A percentile compares a stretch with the other conserved stretches of the same genome.
Evolutionary conservation across 2,329 filamentous ascomycete genomes (phyloP).

Genomic region (Amylocarpus encephaloides): DNA sequence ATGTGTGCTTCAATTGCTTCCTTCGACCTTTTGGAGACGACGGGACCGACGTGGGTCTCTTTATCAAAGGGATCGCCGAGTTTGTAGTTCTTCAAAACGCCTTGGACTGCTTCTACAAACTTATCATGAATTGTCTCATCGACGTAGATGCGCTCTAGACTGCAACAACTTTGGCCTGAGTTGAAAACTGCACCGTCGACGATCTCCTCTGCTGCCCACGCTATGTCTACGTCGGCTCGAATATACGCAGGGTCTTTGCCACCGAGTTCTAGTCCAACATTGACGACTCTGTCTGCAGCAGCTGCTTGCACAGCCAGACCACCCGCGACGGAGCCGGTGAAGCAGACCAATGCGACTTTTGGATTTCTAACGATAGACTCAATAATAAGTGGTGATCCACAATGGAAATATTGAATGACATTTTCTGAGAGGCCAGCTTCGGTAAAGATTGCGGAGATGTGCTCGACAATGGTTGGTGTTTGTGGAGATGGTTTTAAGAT

Average conservation of each 20-base stretch:
- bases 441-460: conserved; percentile 67
- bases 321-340: conserved; percentile 86
- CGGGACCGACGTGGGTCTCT: conserved; percentile 77
- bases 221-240: conserved; percentile 75
- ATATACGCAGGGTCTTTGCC: conserved; percentile 95
- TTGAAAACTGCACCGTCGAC: conserved; percentile 97
- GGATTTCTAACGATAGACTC: conserved; percentile 73
- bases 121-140: conserved; percentile 76
- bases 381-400: conserved; percentile 69
- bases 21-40: conserved; percentile 75
- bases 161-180: conserved; percentile 96
- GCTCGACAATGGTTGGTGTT: conserved; percentile 87
- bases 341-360: conserved; percentile 75
- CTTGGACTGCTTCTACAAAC: conserved; percentile 73
- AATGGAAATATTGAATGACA: conserved; percentile 90
- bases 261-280: conserved; percentile 84
- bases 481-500: conserved; percentile 94
- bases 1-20: conserved; percentile 73
- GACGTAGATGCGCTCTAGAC: conserved; percentile 87
- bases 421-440: conserved; percentile 76
- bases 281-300: conserved; percentile 75
- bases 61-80: conserved; percentile 82
- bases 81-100: conserved; percentile 73
- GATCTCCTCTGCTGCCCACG: conserved; percentile 89
- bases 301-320: conserved; percentile 81